Evolutionary conservation across 2,329 filamentous ascomycete genomes (phyloP).

Genomic region (Cladosporium sp.): DNA sequence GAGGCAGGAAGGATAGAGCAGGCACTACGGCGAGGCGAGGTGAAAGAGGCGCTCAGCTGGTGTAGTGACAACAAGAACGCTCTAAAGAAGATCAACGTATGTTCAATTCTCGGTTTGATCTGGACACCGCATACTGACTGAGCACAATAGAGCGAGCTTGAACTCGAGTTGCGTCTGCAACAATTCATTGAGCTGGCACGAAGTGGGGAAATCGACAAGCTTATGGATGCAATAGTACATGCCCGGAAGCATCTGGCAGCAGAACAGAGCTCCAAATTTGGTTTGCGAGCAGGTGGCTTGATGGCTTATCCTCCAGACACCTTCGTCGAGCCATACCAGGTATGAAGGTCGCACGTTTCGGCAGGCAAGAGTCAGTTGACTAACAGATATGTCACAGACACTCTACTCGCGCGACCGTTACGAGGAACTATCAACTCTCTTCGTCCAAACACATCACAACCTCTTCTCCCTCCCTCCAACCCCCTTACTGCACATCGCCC

Average conservation of each 20-base stretch:
- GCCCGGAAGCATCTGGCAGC: conserved; percentile 76
- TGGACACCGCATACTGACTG: conserved; percentile 12
- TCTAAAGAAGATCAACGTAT: conserved; percentile 77
- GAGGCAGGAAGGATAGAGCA: conserved; percentile 74
- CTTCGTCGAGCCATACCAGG: conserved; percentile 56
- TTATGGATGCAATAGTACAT: conserved; percentile 74
- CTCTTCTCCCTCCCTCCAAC: conserved; percentile 77
- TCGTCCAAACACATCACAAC: conserved; percentile 79
- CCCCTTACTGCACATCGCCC: conserved; percentile 83
- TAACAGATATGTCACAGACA: conserved; percentile 43
- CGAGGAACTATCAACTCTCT: conserved; percentile 71
- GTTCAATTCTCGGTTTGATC: conserved; percentile 24
- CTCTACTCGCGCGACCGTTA: conserved; percentile 74
- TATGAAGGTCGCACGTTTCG: conserved; percentile 32
- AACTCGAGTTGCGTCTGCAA: conserved; percentile 89
- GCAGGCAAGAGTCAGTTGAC: background rate
- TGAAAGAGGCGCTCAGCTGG: conserved; percentile 80
- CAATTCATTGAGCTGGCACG: conserved; percentile 92
- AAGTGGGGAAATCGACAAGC: conserved; percentile 57
- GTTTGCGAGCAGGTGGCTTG: conserved; percentile 72
- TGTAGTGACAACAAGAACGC: conserved; percentile 92
- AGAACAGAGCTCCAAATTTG: conserved; percentile 64
- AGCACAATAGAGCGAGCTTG: conserved; percentile 64
- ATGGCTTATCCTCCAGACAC: conserved; percentile 68
- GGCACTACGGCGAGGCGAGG: conserved; percentile 63